Conservation (phyloP, 805 yeast genomes). For the Candida chilensis region DNA sequence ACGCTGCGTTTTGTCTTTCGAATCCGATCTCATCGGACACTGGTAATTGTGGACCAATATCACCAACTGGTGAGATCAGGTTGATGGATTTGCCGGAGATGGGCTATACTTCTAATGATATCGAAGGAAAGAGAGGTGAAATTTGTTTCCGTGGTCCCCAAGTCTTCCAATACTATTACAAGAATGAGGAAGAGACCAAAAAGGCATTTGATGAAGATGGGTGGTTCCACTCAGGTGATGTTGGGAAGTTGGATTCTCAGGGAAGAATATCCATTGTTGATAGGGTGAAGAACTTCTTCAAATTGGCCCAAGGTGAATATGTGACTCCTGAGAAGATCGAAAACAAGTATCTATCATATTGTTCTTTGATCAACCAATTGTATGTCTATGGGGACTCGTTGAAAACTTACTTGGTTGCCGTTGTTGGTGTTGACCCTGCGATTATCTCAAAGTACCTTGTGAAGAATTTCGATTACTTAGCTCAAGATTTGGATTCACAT, state of each 20-base stretch:
- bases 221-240: constrained; percentile 56
- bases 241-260: constrained; percentile 23
- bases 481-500: too few species aligned
- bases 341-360: constrained; percentile 22
- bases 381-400: constrained; percentile 60
- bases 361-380: constrained; percentile 30
- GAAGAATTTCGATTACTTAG: constrained; percentile 3
- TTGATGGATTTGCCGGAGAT: constrained; percentile 14
- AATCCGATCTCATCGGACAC: constrained; percentile 10
- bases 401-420: constrained; percentile 46
- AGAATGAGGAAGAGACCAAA: constrained; percentile 37
- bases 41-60: constrained; percentile 14
- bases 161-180: constrained; percentile 39
- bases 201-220: constrained; percentile 35
- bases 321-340: constrained; percentile 38
- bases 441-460: constrained; percentile 1
- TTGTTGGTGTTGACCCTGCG: constrained; percentile 51
- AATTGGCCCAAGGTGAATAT: constrained; percentile 18
- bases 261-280: constrained; percentile 40
- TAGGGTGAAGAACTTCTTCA: constrained; percentile 37
- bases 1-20: constrained; percentile 12
- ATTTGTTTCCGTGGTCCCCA: constrained; percentile 49
- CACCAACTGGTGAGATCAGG: constrained; percentile 10
- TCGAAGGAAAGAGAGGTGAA: constrained; percentile 30
- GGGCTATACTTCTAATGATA: constrained; percentile 9